These are phyloP conservation scores for Samsoniella hepiali DNA, from an alignment of 2,329 filamentous ascomycete genomes.

Conservation along the genomic window DNA sequence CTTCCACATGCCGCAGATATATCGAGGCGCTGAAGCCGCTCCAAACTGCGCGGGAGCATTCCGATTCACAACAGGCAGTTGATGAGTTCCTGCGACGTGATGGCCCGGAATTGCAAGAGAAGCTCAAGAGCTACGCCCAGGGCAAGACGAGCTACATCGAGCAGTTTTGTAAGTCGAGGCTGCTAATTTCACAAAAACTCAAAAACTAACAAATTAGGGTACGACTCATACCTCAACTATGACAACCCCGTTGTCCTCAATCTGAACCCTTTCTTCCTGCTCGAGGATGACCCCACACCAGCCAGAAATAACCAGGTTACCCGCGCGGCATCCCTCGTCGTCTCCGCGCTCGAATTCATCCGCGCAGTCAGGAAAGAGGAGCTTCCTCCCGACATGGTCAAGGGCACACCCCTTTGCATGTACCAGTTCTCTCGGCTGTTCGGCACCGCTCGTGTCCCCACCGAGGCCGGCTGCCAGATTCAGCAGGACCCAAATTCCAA, in stretches of 20 bases:
- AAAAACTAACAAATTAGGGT: constrained; percentile 58
- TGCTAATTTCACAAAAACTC: not conserved
- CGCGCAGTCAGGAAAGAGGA: constrained; percentile 91
- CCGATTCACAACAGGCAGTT: constrained; percentile 76
- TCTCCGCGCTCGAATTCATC: constrained; percentile 88
- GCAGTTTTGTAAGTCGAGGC: constrained; percentile 77
- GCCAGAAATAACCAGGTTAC: constrained; percentile 96
- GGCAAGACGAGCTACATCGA: constrained; percentile 96
- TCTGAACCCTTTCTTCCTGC: constrained; percentile 93
- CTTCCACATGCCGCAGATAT: constrained; percentile 74
- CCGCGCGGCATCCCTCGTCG: constrained; percentile 83
- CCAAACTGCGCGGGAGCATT: constrained; percentile 76
- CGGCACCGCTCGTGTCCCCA: constrained; percentile 90
- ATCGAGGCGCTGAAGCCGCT: constrained; percentile 75
- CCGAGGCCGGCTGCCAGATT: constrained; percentile 91
- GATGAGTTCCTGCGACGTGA: constrained; percentile 78
- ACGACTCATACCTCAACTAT: constrained; percentile 96
- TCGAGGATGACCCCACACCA: constrained; percentile 96
- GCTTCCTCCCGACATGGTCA: constrained; percentile 80
- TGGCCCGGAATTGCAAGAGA: constrained; percentile 81
- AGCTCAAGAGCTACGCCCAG: constrained; percentile 82
- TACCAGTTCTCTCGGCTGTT: constrained; percentile 96
- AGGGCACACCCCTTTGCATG: constrained; percentile 88
- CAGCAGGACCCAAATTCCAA: constrained; percentile 91
- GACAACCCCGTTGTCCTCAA: constrained; percentile 98